These are phyloP conservation scores for Arthrobotrys conoides DNA, from an alignment of 2,329 filamentous ascomycete genomes.

Conservation along the genomic window DNA sequence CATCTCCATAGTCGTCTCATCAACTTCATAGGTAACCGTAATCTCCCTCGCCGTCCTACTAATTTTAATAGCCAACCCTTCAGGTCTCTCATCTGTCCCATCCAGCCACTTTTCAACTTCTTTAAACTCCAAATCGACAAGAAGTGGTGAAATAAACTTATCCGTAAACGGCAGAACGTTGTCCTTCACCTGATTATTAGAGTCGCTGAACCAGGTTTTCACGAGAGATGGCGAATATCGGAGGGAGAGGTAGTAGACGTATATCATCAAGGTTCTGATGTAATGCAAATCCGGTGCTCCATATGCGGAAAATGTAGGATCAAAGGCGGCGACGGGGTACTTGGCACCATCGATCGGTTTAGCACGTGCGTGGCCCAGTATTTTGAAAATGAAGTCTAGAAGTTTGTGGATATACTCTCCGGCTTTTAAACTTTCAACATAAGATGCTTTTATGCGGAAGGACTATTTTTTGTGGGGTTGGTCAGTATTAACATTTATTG, in stretches of 20 bases:
- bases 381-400: conserved; percentile 84
- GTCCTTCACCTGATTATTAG: conserved; percentile 82
- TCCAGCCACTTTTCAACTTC: conserved; percentile 78
- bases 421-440: conserved; percentile 82
- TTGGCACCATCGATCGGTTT: conserved; percentile 79
- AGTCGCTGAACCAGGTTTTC: conserved; percentile 86
- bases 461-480: conserved; percentile 73
- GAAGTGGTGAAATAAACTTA: conserved; percentile 81
- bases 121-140: conserved; percentile 77
- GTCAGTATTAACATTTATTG: neutral
- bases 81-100: conserved; percentile 69
- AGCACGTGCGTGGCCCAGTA: conserved; percentile 82
- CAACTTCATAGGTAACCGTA: conserved; percentile 85
- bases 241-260: conserved; percentile 86
- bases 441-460: conserved; percentile 85
- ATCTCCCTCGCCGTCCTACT: conserved; percentile 81
- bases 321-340: conserved; percentile 78
- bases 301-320: conserved; percentile 67
- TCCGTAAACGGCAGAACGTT: conserved; percentile 88
- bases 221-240: conserved; percentile 83
- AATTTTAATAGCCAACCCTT: conserved; percentile 78
- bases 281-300: conserved; percentile 79
- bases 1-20: conserved; percentile 87
- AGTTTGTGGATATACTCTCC: conserved; percentile 78
- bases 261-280: conserved; percentile 75